phyloP scores from a whole-genome alignment of 768 basidiomycete species.

The Trametopsis cervina region DNA sequence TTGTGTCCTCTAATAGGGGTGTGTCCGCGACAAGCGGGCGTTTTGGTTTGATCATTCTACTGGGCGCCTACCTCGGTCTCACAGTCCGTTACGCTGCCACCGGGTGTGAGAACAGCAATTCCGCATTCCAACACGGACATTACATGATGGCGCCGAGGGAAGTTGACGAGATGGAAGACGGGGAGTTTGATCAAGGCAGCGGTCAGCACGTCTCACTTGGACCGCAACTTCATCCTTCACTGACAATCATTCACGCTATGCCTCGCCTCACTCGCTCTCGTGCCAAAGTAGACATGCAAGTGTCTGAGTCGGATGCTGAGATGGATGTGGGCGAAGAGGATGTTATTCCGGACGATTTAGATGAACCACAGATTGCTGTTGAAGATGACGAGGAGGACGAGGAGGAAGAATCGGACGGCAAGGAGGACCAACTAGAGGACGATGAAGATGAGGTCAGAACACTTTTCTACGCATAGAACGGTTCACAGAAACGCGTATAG shows the following conservation, averaged over 20 bases:
- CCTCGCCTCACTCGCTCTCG: constrained; percentile 1
- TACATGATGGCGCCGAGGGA: constrained; percentile 13
- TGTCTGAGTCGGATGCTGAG: constrained; percentile 8
- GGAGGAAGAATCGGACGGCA: constrained; percentile 27
- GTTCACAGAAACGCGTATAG: constrained; percentile 1
- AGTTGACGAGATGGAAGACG: constrained; percentile 4
- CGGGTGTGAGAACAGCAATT: constrained; percentile 5
- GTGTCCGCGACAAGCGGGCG: no score
- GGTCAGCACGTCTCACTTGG: constrained; percentile 9
- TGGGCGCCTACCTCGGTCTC: no score
- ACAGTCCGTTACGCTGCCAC: no score
- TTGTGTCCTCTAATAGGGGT: no score
- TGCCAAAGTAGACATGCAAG: constrained; percentile 11
- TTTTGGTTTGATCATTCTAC: no score
- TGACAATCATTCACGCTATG: not conserved
- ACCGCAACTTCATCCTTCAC: constrained; percentile 2
- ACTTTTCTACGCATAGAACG: constrained; percentile 1
- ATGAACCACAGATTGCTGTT: constrained; percentile 34
- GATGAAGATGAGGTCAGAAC: constrained; percentile 18
- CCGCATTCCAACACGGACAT: constrained; percentile 9
- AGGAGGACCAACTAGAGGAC: constrained; percentile 31
- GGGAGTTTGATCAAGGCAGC: constrained; percentile 10
- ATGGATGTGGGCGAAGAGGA: constrained; percentile 13
- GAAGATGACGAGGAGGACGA: constrained; percentile 30
- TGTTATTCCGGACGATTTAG: constrained; percentile 26